These are phyloP conservation scores for Coemansia sp. DNA, from an alignment of 192 early-diverging fungal species.

Conservation along the genomic window DNA sequence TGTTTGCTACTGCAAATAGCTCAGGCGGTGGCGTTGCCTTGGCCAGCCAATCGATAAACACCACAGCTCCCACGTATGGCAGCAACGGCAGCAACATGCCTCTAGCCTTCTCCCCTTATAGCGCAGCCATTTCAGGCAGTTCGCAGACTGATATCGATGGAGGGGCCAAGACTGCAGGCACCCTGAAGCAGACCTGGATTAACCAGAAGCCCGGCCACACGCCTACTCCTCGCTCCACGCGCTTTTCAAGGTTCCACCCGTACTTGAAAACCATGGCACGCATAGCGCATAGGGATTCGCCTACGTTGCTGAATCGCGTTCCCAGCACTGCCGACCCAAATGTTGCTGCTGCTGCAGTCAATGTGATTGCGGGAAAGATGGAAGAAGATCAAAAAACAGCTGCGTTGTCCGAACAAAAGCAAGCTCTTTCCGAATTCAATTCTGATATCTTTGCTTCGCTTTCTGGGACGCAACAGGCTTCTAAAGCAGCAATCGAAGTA, in stretches of 20 bases:
- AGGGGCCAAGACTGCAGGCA: slow-evolving; percentile 10
- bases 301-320: slow-evolving; percentile 36
- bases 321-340: slow-evolving; percentile 50
- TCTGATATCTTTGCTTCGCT: background rate
- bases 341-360: slow-evolving; percentile 47
- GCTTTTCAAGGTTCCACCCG: slow-evolving; percentile 53
- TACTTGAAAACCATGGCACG: slow-evolving; percentile 53
- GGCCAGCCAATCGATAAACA: background rate
- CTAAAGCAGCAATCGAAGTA: background rate
- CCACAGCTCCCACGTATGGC: background rate
- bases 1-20: slow-evolving; percentile 21
- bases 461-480: background rate
- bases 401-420: background rate
- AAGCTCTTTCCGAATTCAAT: background rate
- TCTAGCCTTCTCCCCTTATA: background rate
- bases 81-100: background rate
- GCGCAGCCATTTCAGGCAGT: background rate
- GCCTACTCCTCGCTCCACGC: slow-evolving; percentile 41
- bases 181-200: slow-evolving; percentile 29
- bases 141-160: slow-evolving; percentile 14
- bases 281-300: slow-evolving; percentile 46
- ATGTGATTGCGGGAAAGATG: slow-evolving; percentile 33
- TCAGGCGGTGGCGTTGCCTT: background rate
- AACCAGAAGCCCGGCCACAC: slow-evolving; percentile 24
- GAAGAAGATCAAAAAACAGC: background rate